Evolutionary conservation across 148 eudicot genomes (phyloP), one percentile per base, ranked within the genome.

Genomic region (Limonium bicolor): DNA sequence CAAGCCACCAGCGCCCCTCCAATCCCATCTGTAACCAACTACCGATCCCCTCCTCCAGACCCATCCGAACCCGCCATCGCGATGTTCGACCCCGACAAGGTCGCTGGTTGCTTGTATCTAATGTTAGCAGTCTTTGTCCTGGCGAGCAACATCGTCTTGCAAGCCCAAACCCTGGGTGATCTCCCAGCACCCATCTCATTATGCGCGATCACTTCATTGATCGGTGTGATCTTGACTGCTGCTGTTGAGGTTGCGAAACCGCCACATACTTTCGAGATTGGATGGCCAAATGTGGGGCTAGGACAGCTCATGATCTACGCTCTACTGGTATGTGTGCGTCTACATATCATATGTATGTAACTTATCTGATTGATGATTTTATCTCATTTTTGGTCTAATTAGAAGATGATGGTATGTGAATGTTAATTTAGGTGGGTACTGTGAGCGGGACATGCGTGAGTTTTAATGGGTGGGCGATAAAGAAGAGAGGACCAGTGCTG

Each of bases 391-490:
- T n/a, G n/a, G n/a, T n/a, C n/a, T n/a, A n/a, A n/a, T n/a, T n/a
- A n/a, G n/a, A n/a, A n/a, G n/a, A n/a, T n/a, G n/a, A n/a, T n/a
- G n/a, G n/a, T n/a, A n/a, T n/a, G n/a, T n/a, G n/a, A n/a, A 10
- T 27, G 18, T 20, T 3, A 33, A 18, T n/a, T 46, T 46, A 74
- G 80, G 77, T 72, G 25, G 93, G 93, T 4, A 44, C 45, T 4
- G 42, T 71, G 21, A 64, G 64, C 5, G 86, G 86, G 7, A 48
- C 54, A 5, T 68, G 72, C 46, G 69, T 74, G 26, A 77, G 86
- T 60, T 71, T 82, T 68, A 82, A 71, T 38, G 80, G 74, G 23
- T 82, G 93, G 93, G 93, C 78, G 20, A 71, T 82, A 68, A 74
- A 69, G 63, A 82, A 71, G 60, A 74, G 79, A 64, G 93, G 93